Evolutionary conservation across 2,329 filamentous ascomycete genomes (phyloP).

Genomic region (Metarhizium humberi): DNA sequence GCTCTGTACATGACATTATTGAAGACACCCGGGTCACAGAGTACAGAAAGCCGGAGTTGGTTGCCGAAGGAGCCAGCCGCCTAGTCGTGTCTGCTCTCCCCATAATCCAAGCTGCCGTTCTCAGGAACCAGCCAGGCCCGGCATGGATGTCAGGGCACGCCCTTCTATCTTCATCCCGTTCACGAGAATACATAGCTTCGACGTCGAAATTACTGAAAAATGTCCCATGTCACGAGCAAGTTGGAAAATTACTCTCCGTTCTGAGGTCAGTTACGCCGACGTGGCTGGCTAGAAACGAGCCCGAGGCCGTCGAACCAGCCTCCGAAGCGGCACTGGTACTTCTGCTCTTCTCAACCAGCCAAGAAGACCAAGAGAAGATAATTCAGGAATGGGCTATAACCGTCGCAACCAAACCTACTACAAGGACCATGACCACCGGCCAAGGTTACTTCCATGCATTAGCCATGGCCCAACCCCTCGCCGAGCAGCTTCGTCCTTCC

Average conservation of each 20-base stretch:
- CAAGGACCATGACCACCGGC: constrained; percentile 27
- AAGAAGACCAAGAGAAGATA: constrained; percentile 25
- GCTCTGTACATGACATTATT: constrained; percentile 25
- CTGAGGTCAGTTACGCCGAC: constrained; percentile 26
- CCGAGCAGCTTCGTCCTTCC: constrained; percentile 7
- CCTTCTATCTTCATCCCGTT: constrained; percentile 13
- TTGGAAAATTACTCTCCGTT: constrained; percentile 14
- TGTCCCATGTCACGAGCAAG: neutral
- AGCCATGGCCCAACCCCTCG: constrained; percentile 37
- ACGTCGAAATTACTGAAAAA: constrained; percentile 12
- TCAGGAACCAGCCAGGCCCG: constrained; percentile 9
- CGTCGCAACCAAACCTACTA: constrained; percentile 25
- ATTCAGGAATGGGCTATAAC: constrained; percentile 38
- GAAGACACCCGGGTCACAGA: constrained; percentile 29
- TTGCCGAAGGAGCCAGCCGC: constrained; percentile 52
- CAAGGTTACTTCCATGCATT: constrained; percentile 46
- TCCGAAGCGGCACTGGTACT: constrained; percentile 42
- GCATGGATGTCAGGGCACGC: constrained; percentile 13
- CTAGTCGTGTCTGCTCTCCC: constrained; percentile 46
- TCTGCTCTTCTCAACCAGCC: constrained; percentile 31
- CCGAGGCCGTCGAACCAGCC: constrained; percentile 37
- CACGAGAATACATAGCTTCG: constrained; percentile 12
- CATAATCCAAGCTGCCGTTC: constrained; percentile 29
- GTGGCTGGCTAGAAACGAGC: constrained; percentile 42
- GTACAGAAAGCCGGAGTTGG: constrained; percentile 53